Base-by-base conservation (phyloP, 441 rosid species). In the Erodium texanum region DNA sequence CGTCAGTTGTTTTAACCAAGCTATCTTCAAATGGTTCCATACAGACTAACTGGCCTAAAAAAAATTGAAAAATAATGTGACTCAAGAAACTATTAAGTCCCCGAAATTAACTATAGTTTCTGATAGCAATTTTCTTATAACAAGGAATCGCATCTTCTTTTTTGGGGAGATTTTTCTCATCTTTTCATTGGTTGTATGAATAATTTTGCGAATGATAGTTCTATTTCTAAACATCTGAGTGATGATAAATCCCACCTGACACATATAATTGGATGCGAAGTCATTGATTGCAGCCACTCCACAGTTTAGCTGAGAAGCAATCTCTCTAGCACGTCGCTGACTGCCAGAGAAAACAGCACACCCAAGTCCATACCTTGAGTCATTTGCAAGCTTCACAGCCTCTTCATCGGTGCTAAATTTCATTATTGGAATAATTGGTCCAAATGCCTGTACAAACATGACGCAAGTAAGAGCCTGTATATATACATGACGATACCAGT, bases 361-460 rank as follows among this genome's bases (percentile, higher is more conserved):
- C 56, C 99, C 97, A 12, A 94, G 96, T 50, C 98, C 99, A 74
- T 85, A 94, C 71, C 85, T 89, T 18, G 94, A 88, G 79, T 92
- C 98, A 74, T 94, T 94, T 54, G 99, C 94, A 38, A 94, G 89
- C 80, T 70, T 73, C 68, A 94, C 68, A 64, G 75, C 99, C 84
- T 94, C 99, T 81, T 94, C 96, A 79, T 94, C 94, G 0, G 85
- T 85, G 77, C 82, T 83, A 73, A 91, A 89, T 84, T 89, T 87
- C 99, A 94, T 94, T 65, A 94, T 89, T 14, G 99, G 97, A 90
- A 94, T 88, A 71, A 94, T 89, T 56, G 99, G 99, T 76, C 99
- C 99, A 82, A 94, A 94, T 66, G 98, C 79, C 99, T 94, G 86
- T 78, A 74, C 66, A 24, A 18, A 67, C 9, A 38, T 38, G 22